Conservation (phyloP, 2,329 filamentous ascomycete genomes). For the Fonsecaea pedrosoi region DNA sequence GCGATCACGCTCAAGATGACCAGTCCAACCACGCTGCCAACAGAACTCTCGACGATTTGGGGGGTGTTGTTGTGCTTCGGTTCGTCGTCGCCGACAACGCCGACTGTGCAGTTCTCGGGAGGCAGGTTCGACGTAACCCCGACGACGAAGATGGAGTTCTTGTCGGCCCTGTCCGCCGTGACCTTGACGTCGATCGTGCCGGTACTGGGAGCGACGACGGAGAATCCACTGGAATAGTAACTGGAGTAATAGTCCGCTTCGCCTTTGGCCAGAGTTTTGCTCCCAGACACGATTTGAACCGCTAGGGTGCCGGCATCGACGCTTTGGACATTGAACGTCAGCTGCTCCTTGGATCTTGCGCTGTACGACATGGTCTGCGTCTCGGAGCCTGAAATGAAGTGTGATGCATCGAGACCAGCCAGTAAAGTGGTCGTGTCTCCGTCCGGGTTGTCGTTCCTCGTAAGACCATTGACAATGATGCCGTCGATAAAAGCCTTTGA, state of each 20-base stretch:
- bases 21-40: slow-evolving; percentile 1
- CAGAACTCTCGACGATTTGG: neutral
- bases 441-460: neutral
- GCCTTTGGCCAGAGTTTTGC: neutral
- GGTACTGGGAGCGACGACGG: slow-evolving; percentile 1
- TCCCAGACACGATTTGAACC: neutral
- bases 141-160: slow-evolving; percentile 3
- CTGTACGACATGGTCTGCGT: slow-evolving; percentile 1
- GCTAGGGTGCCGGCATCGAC: neutral
- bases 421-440: neutral
- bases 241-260: neutral
- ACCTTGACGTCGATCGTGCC: slow-evolving; percentile 1
- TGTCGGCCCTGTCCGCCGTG: neutral
- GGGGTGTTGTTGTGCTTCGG: neutral
- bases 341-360: neutral
- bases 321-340: slow-evolving; percentile 3
- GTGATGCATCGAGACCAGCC: neutral
- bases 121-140: slow-evolving; percentile 1
- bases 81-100: neutral
- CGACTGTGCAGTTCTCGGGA: neutral
- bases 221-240: neutral
- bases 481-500: neutral
- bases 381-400: slow-evolving; percentile 3
- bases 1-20: neutral
- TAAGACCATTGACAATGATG: slow-evolving; percentile 3